A percentile compares a stretch with the other conserved stretches of the same genome.
Conservation (phyloP, 2,329 filamentous ascomycete genomes). For the Aureobasidium sp. region DNA sequence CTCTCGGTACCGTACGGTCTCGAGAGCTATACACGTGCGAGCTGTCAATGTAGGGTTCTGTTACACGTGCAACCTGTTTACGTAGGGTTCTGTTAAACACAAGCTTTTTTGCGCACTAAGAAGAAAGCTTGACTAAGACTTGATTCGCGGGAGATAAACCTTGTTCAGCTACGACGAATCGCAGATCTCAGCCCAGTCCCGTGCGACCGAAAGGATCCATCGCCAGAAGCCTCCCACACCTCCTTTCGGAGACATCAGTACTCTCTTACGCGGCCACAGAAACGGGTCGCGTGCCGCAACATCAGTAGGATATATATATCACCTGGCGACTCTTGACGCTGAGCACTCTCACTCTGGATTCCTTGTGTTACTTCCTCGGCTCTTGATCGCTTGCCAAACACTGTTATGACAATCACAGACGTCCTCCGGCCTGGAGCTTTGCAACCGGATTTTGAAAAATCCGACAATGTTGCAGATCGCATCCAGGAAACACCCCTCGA, state of each 20-base stretch:
- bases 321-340: background rate
- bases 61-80: background rate
- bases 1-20: too few relatives aligned
- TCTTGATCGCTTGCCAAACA: too few relatives aligned
- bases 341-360: background rate
- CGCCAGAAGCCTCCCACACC: background rate
- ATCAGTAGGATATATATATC: background rate
- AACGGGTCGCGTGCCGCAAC: background rate
- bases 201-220: background rate
- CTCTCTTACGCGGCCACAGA: background rate
- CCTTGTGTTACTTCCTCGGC: background rate
- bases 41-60: too few relatives aligned
- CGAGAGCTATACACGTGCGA: too few relatives aligned
- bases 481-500: background rate
- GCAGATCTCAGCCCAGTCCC: background rate
- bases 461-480: background rate
- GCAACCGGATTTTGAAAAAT: background rate
- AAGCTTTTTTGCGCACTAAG: background rate
- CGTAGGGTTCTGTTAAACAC: background rate
- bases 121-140: background rate
- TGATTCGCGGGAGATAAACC: background rate
- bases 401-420: background rate
- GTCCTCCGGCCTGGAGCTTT: background rate
- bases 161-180: background rate
- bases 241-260: background rate